phyloP scores from a whole-genome alignment of 2,329 filamentous ascomycete genomes.

The Emydomyces testavorans region DNA sequence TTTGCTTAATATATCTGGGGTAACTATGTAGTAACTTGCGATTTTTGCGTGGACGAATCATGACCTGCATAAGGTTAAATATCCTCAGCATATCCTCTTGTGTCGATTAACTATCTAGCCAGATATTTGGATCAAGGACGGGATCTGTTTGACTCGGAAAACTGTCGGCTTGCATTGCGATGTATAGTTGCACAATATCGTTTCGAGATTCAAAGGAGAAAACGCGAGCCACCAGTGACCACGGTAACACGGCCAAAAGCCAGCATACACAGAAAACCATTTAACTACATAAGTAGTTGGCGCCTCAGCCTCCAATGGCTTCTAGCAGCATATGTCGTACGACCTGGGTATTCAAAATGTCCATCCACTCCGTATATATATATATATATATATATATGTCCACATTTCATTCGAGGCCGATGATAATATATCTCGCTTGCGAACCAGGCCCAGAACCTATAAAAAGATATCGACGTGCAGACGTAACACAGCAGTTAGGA shows the following conservation, averaged over 20 bases:
- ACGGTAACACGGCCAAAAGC: background rate
- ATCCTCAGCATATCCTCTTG: background rate
- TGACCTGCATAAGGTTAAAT: background rate
- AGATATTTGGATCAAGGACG: background rate
- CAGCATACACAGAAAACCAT: too few relatives aligned
- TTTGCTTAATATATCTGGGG: background rate
- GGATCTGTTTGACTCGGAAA: background rate
- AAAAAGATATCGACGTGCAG: too few relatives aligned
- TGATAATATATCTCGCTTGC: background rate
- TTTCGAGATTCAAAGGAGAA: background rate
- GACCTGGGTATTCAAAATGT: too few relatives aligned
- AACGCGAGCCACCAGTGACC: conserved; percentile 3
- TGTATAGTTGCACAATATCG: background rate
- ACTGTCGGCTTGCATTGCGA: background rate
- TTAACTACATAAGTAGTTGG: too few relatives aligned
- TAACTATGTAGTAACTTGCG: background rate
- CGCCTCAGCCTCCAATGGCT: too few relatives aligned
- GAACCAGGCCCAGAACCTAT: too few relatives aligned
- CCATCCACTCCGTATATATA: too few relatives aligned
- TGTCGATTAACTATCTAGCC: background rate
- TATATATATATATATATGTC: background rate
- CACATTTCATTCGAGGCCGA: background rate
- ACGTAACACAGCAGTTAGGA: too few relatives aligned
- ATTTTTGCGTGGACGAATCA: background rate
- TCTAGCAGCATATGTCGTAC: too few relatives aligned